Base-by-base conservation (phyloP, 139 green algal genomes). In the Tetraselmis striata region DNA sequence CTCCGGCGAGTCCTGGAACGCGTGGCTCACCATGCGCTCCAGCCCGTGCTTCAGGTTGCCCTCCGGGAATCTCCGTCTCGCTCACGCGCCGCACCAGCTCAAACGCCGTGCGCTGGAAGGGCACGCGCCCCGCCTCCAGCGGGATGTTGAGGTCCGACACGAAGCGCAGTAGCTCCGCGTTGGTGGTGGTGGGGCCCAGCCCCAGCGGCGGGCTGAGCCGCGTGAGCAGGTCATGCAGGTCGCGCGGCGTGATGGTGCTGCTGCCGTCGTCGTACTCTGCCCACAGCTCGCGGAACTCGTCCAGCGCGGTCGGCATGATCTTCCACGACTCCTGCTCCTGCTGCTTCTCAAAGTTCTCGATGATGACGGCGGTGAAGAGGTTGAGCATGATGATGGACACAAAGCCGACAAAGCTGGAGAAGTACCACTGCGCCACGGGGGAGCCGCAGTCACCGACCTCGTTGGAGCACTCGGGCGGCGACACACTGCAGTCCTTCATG, bases 71-170 rank as follows among this genome's bases (percentile, higher is more conserved):
- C 29, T 88, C 87, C 24, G 87, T 85, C 32, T 91, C 85, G 29
- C 84, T 92, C 74, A 89, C 91, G 23, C 88, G 81, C 80, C 89
- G 85, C 2, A 95, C 92, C 59, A 95, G 86, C 87, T 95, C 92
- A 31, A 88, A 95, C 1, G 86, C 84, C 18, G 91, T 93, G 28
- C 84, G 82, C 59, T 94, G 87, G 83, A 94, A 94, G 18, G 90
- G 90, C 81, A 94, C 87, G 0, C 89, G 83, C 27, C 86, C 90
- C 26, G 90, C 78, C 31, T 93, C 83, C 31, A 96, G 83, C 1
- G 93, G 93, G 58, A 96, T 95, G 81, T 96, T 89, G 78, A 96
- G 85, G 74, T 92, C 89, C 82, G 90, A 93, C 79, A 95, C 92
- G 84, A 95, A 95, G 31, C 86, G 84, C 75, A 95, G 83, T 32